Evolutionary conservation across 169 alveolate species (phyloP).

Genomic region (Plasmodium ovale): DNA sequence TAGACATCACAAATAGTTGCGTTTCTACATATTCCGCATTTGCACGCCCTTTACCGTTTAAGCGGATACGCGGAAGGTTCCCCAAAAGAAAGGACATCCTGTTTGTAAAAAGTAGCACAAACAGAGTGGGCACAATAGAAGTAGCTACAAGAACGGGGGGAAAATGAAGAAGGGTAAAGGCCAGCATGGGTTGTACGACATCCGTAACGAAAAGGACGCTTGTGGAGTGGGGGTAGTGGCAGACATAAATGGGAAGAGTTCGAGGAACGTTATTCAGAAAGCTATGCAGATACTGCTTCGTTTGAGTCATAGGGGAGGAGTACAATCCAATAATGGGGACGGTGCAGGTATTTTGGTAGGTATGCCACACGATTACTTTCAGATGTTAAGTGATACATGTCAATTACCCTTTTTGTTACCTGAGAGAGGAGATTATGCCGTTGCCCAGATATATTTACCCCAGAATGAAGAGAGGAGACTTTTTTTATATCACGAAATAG

Average conservation of each 20-base stretch:
- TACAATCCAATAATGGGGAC: slow-evolving; percentile 82
- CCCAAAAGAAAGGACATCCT: too few relatives aligned
- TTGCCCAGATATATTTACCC: slow-evolving; percentile 77
- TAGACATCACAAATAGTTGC: background rate
- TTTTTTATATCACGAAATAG: slow-evolving; percentile 55
- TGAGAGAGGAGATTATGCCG: slow-evolving; percentile 79
- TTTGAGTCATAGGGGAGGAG: slow-evolving; percentile 84
- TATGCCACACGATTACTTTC: slow-evolving; percentile 72
- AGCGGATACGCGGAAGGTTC: too few relatives aligned
- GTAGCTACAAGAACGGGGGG: background rate
- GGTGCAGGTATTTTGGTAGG: slow-evolving; percentile 78
- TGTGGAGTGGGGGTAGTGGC: slow-evolving; percentile 86
- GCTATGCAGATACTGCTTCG: slow-evolving; percentile 79
- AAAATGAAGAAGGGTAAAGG: slow-evolving; percentile 20
- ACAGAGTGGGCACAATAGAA: background rate
- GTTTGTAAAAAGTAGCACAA: too few relatives aligned
- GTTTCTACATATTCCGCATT: too few relatives aligned
- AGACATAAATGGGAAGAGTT: slow-evolving; percentile 75
- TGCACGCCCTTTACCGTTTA: too few relatives aligned
- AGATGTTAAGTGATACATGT: slow-evolving; percentile 77
- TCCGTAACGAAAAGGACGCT: slow-evolving; percentile 80
- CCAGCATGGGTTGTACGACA: slow-evolving; percentile 79
- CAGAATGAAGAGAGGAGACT: slow-evolving; percentile 76
- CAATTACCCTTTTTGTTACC: slow-evolving; percentile 77
- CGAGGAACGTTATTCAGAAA: slow-evolving; percentile 79